These are phyloP conservation scores for Gastrolobium villosum DNA, from an alignment of 306 rosid genomes.

Conservation along the genomic window DNA sequence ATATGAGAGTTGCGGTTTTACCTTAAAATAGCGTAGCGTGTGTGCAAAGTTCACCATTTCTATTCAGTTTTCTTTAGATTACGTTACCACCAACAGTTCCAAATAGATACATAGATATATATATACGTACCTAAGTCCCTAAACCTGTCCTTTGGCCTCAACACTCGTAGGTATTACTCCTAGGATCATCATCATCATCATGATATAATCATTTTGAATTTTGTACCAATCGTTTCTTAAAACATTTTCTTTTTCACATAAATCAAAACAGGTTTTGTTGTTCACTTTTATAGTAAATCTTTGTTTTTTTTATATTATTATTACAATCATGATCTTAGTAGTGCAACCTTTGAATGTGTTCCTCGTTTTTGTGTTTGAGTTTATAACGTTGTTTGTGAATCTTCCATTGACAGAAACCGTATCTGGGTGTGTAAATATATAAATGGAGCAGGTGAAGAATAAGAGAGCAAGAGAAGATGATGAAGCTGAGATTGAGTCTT, in stretches of 20 bases:
- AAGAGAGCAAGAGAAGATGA: constrained; percentile 68
- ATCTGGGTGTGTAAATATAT: background rate
- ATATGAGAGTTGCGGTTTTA: constrained; percentile 59
- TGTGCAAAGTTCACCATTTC: constrained; percentile 59
- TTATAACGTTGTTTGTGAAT: constrained; percentile 20
- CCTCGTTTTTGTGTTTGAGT: background rate
- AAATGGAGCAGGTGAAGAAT: constrained; percentile 60
- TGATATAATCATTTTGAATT: constrained; percentile 26
- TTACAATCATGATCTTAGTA: constrained; percentile 22
- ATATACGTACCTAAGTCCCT: constrained; percentile 27
- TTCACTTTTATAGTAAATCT: background rate
- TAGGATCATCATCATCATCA: constrained; percentile 25
- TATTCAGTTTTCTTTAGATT: constrained; percentile 50
- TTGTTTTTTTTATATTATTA: background rate
- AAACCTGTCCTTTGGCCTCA: constrained; percentile 34
- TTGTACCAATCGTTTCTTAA: constrained; percentile 5
- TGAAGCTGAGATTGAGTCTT: constrained; percentile 39
- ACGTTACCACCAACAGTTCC: constrained; percentile 53
- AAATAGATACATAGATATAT: constrained; percentile 35
- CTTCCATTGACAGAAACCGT: constrained; percentile 42
- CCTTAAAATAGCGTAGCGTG: constrained; percentile 69
- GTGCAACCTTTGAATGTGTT: constrained; percentile 32
- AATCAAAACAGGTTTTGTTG: constrained; percentile 19
- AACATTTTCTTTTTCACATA: background rate
- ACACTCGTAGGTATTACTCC: constrained; percentile 48